Evolutionary conservation across 2,329 filamentous ascomycete genomes (phyloP), one percentile per base, ranked within the genome.

Genomic region (Cordyceps pruinosa): DNA sequence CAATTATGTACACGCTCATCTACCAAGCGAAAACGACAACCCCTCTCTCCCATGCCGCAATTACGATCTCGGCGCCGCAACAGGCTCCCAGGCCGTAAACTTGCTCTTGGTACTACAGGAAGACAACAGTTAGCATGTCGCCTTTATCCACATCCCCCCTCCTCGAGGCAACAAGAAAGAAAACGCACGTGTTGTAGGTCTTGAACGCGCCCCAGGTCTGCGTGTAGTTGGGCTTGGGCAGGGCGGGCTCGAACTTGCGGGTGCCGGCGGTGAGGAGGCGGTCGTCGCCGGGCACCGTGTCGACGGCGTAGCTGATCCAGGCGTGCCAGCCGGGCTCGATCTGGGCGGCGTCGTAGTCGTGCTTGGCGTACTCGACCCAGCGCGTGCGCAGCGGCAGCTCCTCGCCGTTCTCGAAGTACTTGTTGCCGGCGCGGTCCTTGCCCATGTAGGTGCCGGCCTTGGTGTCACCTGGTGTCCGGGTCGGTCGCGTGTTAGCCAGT

Each of bases 291-390:
- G 94, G 94, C 37, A 93, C 85, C 74, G 89, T 88, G 74, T 97
- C 91, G 66, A 96, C 86, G 75, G 86, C 78, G 76, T 99, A 97
- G 63, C 90, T 90, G 66, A 99, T 91, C 94, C 94, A 99, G 30
- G 89, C 90, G 76, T 97, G 94, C 94, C 94, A 99, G 73, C 93
- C 89, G 51, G 93, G 92, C 75, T 97, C 93, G 66, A 97, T 89
- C 56, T 97, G 90, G 59, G 84, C 83, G 61, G 89, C 79, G 67
- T 94, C 89, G 70, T 81, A 89, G 73, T 97, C 90, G 66, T 89
- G 80, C 73, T 89, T 82, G 77, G 90, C 93, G 81, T 95, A 99
- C 75, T 97, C 92, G 62, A 99, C 89, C 94, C 95, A 99, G 80
- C 92, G 85, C 66, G 91, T 97, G 69, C 93, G 88, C 67, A 97